Conservation (phyloP, 1,139 yeast species). For the Protomyces inouyei region DNA sequence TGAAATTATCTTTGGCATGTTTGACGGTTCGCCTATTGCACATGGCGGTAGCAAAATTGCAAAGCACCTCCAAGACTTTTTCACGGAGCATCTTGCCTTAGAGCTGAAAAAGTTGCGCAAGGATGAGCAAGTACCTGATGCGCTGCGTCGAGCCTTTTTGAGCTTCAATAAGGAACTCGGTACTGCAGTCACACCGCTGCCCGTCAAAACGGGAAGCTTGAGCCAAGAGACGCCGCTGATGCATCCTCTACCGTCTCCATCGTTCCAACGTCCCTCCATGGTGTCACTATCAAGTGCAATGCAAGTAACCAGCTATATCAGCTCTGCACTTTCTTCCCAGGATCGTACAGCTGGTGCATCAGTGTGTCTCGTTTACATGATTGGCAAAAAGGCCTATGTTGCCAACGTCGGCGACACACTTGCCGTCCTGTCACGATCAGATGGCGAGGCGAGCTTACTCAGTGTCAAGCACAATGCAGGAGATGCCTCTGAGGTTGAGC, state of each 20-base stretch:
- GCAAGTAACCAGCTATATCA: constrained; percentile 7
- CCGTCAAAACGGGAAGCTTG: constrained; percentile 38
- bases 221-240: constrained; percentile 2
- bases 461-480: constrained; percentile 85
- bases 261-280: constrained; percentile 12
- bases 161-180: constrained; percentile 78
- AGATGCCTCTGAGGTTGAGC: constrained; percentile 68
- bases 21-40: constrained; percentile 62
- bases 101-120: constrained; percentile 54
- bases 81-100: constrained; percentile 58
- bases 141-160: constrained; percentile 73
- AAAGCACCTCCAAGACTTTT: constrained; percentile 65
- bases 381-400: constrained; percentile 63
- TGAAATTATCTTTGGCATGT: constrained; percentile 68
- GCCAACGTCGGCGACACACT: constrained; percentile 91
- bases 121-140: constrained; percentile 52
- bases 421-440: constrained; percentile 70
- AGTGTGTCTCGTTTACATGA: constrained; percentile 72
- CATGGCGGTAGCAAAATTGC: constrained; percentile 55
- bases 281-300: constrained; percentile 13
- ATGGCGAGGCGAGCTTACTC: constrained; percentile 70
- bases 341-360: constrained; percentile 84
- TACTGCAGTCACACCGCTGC: constrained; percentile 40
- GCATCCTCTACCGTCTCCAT: background rate
- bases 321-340: constrained; percentile 44